These are phyloP conservation scores for Cercophora newfieldiana DNA, from an alignment of 495 filamentous ascomycete genomes.

Conservation along the genomic window DNA sequence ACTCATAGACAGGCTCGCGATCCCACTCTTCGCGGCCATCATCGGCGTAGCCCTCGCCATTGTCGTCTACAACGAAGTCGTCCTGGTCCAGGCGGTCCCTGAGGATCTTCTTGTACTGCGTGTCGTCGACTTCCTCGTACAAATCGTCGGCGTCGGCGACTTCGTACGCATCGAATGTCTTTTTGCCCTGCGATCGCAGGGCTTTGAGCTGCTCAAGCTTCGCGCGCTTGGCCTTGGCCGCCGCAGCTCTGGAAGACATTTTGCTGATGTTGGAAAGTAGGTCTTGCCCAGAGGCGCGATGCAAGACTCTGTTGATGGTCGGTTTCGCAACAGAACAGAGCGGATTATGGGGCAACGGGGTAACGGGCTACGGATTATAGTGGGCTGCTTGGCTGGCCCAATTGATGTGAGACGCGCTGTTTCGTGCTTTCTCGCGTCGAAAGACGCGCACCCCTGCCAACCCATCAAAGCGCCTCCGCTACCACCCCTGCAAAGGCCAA, in stretches of 20 bases:
- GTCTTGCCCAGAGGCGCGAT: background rate
- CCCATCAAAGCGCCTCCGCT: conserved; percentile 3
- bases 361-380: conserved; percentile 13
- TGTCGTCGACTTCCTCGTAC: conserved; percentile 96
- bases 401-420: conserved; percentile 30
- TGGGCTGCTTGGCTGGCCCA: conserved; percentile 21
- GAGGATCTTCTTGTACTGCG: conserved; percentile 94
- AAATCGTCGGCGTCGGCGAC: conserved; percentile 80
- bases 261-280: background rate
- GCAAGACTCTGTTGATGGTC: background rate
- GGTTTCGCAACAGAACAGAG: background rate
- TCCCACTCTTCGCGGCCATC: conserved; percentile 98
- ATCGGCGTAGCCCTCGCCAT: conserved; percentile 91
- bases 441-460: conserved; percentile 25
- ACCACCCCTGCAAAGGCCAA: background rate
- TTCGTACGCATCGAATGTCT: conserved; percentile 83
- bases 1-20: conserved; percentile 61
- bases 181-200: conserved; percentile 86
- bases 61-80: conserved; percentile 95
- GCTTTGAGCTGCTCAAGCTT: conserved; percentile 79
- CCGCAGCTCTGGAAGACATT: conserved; percentile 38
- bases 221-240: conserved; percentile 35
- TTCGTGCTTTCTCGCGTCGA: conserved; percentile 29
- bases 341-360: background rate
- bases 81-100: conserved; percentile 86